Percentiles rank a stretch among this genome's conserved stretches.
Evolutionary conservation across 805 yeast species (phyloP).

Genomic region (Naumovozyma castellii): DNA sequence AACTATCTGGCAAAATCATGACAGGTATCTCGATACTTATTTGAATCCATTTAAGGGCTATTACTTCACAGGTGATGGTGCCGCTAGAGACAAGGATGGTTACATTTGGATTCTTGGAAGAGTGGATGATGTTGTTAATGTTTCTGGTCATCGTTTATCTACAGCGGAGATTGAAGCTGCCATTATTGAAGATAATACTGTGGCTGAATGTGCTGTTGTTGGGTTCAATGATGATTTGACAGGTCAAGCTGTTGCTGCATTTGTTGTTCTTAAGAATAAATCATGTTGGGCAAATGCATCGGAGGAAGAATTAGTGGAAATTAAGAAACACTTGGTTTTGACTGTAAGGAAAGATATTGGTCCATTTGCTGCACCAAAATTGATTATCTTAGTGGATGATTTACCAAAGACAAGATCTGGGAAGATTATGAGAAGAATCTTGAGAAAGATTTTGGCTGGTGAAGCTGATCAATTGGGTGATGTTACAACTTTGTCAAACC

Average conservation of each 20-base stretch:
- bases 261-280: constrained; percentile 59
- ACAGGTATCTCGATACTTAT: constrained; percentile 71
- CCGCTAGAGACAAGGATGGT: constrained; percentile 77
- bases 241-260: constrained; percentile 80
- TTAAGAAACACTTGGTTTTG: constrained; percentile 54
- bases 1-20: constrained; percentile 69
- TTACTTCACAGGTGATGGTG: constrained; percentile 86
- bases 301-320: constrained; percentile 40
- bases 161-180: constrained; percentile 86
- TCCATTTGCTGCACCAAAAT: constrained; percentile 79
- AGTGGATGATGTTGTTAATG: constrained; percentile 84
- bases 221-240: constrained; percentile 78
- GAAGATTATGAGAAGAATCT: constrained; percentile 78
- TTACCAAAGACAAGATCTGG: constrained; percentile 83
- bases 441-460: constrained; percentile 63
- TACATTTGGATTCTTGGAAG: constrained; percentile 80
- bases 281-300: constrained; percentile 24
- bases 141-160: constrained; percentile 79
- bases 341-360: constrained; percentile 75
- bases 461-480: constrained; percentile 80
- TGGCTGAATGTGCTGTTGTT: constrained; percentile 75
- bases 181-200: constrained; percentile 57
- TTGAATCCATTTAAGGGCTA: constrained; percentile 71
- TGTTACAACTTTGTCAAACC: constrained; percentile 67
- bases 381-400: constrained; percentile 61